These are phyloP conservation scores for Raddia guianensis DNA, from an alignment of 176 grass and related monocot genomes.

Conservation along the genomic window DNA sequence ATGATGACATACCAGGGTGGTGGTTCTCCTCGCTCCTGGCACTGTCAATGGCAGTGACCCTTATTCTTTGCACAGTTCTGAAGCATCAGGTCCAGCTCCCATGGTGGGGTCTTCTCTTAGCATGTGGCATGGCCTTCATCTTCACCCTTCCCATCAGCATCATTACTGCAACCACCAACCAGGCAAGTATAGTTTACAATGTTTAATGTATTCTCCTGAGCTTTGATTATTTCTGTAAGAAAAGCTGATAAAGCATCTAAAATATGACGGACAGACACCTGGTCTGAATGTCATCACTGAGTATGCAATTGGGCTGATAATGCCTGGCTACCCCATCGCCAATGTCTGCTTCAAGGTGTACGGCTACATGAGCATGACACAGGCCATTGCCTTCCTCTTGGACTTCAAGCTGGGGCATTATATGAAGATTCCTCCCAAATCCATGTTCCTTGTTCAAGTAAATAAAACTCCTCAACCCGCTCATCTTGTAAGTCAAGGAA, in stretches of 20 bases:
- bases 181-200: constrained; percentile 51
- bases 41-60: constrained; percentile 40
- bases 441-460: constrained; percentile 96
- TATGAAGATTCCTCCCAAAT: constrained; percentile 97
- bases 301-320: constrained; percentile 74
- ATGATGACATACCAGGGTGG: constrained; percentile 73
- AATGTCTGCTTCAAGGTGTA: constrained; percentile 94
- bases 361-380: constrained; percentile 93
- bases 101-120: constrained; percentile 79
- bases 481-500: constrained; percentile 10
- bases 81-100: constrained; percentile 77
- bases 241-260: neutral
- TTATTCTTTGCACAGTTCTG: constrained; percentile 70
- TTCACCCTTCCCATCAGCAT: constrained; percentile 87
- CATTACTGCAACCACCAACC: constrained; percentile 84
- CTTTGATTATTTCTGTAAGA: neutral
- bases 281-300: constrained; percentile 95
- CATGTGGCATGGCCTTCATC: constrained; percentile 79
- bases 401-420: constrained; percentile 99
- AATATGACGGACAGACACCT: constrained; percentile 56
- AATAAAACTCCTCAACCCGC: neutral
- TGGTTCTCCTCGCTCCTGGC: constrained; percentile 76
- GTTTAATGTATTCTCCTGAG: neutral
- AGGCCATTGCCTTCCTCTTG: constrained; percentile 72
- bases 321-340: constrained; percentile 80